Conservation (phyloP, 306 rosid genomes). For the Medicago truncatula region MtrunA17r5.0-ANR NC_053044.1:46330501-46331000, state of each 20-base stretch:
- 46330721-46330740: conserved; percentile 4
- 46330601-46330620: conserved; percentile 5
- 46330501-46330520: conserved; percentile 18
- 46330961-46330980: conserved; percentile 53
- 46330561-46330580: conserved; percentile 53
- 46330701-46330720: background rate
- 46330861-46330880: background rate
- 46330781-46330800: conserved; percentile 34
- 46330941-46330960: conserved; percentile 41
- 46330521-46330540: conserved; percentile 15
- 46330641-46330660: conserved; percentile 48
- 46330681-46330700: conserved; percentile 37
- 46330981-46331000: conserved; percentile 83
- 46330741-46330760: conserved; percentile 55
- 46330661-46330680: conserved; percentile 52
- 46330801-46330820: conserved; percentile 75
- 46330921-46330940: conserved; percentile 59
- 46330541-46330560: conserved; percentile 52
- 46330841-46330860: conserved; percentile 45
- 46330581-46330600: conserved; percentile 49
- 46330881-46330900: background rate
- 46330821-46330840: conserved; percentile 57
- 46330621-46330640: conserved; percentile 49
- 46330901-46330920: conserved; percentile 27
- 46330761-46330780: conserved; percentile 55